Evolutionary conservation across 2,329 filamentous ascomycete genomes (phyloP).

Genomic region (Ascochyta koolunga): DNA sequence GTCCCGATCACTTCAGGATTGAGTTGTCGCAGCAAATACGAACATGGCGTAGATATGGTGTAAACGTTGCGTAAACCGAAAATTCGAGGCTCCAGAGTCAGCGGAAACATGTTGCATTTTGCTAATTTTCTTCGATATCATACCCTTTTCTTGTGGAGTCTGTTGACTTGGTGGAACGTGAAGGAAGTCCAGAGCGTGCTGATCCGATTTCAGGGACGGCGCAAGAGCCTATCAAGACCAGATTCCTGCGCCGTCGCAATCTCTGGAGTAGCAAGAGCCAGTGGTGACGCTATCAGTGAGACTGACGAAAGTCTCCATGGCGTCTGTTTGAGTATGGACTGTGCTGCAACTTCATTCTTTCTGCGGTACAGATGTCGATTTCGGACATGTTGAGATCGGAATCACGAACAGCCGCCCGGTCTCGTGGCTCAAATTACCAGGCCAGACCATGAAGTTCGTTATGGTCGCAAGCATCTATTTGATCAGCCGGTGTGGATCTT

Average conservation of each 20-base stretch:
- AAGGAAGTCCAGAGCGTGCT: background rate
- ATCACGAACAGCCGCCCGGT: background rate
- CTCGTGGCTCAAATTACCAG: background rate
- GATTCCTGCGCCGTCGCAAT: too few species aligned
- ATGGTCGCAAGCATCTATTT: background rate
- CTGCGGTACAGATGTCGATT: background rate
- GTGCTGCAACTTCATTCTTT: background rate
- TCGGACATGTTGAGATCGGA: background rate
- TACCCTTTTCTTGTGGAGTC: background rate
- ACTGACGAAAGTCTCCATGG: background rate
- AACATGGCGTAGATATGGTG: background rate
- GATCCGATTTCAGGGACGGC: background rate
- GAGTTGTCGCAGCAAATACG: background rate
- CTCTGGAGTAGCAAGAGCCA: background rate
- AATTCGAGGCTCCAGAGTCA: background rate
- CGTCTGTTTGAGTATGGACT: background rate
- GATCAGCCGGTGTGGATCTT: slow-evolving; percentile 39
- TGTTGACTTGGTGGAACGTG: background rate
- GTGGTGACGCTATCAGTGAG: background rate
- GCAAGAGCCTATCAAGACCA: background rate
- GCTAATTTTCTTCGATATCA: background rate
- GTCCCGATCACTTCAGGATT: background rate
- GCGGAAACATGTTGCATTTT: background rate
- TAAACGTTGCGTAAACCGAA: background rate
- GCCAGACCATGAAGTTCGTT: too few species aligned